Base-by-base conservation (phyloP, 768 basidiomycete genomes). In the Plicaturopsis crispa region DNA sequence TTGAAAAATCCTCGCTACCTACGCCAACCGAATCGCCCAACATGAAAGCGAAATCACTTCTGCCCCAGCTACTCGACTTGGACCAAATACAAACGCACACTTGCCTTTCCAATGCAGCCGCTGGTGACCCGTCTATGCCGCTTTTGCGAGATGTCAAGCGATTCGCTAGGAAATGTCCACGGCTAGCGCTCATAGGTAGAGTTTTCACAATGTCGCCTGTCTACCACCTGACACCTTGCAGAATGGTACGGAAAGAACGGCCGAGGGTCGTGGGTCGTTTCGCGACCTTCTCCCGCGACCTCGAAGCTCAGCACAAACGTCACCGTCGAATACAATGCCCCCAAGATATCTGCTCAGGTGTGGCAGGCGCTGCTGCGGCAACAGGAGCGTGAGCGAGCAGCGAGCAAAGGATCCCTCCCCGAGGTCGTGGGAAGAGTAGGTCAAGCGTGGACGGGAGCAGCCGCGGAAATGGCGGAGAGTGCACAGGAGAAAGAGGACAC, bases 171-270 rank as follows among this genome's bases (percentile, higher is more conserved):
- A 59, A 58, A 36, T 63, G 55, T 39, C 52, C 60, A n/a, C 52
- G 47, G 39, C 41, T 66, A n/a, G 44, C 47, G 18, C 30, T 48
- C 23, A 37, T 65, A 33, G 57, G 61, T 61, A 43, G 14, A 52
- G 45, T 10, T 14, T 11, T 3, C 7, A 17, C 17, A 17, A 30
- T n/a, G 10, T 21, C 8, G 23, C 11, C 22, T 14, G 13, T 17
- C 7, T 14, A 17, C 23, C 22, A 18, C 24, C 14, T 14, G 13
- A 17, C 32, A 23, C 21, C n/a, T 19, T 17, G 14, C 30, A 61
- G 61, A 60, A 33, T 64, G 62, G 62, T 60, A 60, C 31, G 61
- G 62, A 13, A 54, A 56, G 22, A 41, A 46, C 40, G 62, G 48
- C n/a, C 49, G 57, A 36, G 62, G 62, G 32, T 46, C 47, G 8